Evolutionary conservation across 192 early-diverging fungal genomes (phyloP).

Genomic region (Rhizoclosmatium sp.): DNA sequence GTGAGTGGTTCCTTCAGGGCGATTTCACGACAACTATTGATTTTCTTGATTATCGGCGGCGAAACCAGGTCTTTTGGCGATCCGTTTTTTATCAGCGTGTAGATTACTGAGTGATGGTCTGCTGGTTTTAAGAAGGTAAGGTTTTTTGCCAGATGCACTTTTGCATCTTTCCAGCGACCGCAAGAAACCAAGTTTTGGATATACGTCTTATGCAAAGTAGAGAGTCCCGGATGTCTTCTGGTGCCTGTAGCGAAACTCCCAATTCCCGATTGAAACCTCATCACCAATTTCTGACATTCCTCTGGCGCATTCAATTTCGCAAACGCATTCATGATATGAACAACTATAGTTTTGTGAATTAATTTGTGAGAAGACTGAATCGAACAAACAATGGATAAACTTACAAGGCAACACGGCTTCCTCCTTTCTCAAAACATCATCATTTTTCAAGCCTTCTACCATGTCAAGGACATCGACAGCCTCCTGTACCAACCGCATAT

Average conservation of each 20-base stretch:
- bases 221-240: neutral
- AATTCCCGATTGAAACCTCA: neutral
- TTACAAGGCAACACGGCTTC: neutral
- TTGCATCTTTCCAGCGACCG: neutral
- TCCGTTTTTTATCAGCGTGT: too few species aligned
- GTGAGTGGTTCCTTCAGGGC: too few species aligned
- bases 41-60: too few species aligned
- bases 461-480: neutral
- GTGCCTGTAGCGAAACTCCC: neutral
- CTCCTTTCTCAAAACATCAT: neutral
- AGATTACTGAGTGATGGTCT: too few species aligned
- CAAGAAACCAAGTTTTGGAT: neutral
- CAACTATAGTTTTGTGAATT: neutral
- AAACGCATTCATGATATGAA: neutral
- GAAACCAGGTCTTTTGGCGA: too few species aligned
- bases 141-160: neutral
- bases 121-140: too few species aligned
- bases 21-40: too few species aligned
- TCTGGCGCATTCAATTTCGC: neutral
- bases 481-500: neutral
- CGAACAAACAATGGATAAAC: neutral
- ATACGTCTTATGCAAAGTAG: neutral
- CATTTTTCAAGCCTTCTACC: slow-evolving; percentile 5
- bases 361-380: neutral
- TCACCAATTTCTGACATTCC: neutral